Evolutionary conservation across 2,329 filamentous ascomycete species (phyloP).

Genomic region (Paramyrothecium sp.): DNA sequence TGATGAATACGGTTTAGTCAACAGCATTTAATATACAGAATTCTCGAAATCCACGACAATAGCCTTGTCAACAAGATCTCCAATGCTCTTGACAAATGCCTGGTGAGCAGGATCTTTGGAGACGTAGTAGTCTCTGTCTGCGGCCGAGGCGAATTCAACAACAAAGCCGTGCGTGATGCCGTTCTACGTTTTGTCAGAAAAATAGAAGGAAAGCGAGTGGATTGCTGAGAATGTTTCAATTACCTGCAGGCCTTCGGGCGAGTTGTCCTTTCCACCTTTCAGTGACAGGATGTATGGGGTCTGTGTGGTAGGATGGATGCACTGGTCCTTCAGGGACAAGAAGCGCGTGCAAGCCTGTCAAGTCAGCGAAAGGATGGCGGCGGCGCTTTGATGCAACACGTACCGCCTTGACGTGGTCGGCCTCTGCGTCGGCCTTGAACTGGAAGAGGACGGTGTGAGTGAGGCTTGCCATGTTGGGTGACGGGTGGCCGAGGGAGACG

Average conservation of each 20-base stretch:
- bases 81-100: conserved; percentile 53
- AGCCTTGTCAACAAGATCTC: conserved; percentile 47
- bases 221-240: background rate
- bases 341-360: conserved; percentile 27
- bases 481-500: too few relatives aligned
- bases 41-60: conserved; percentile 60
- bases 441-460: conserved; percentile 69
- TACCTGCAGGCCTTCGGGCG: conserved; percentile 60
- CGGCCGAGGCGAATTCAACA: conserved; percentile 59
- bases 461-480: conserved; percentile 25
- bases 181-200: conserved; percentile 34
- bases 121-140: conserved; percentile 69
- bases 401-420: conserved; percentile 56
- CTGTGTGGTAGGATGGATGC: conserved; percentile 58
- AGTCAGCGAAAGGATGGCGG: background rate
- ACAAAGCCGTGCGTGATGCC: conserved; percentile 70
- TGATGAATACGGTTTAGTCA: too few relatives aligned
- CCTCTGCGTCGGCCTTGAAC: conserved; percentile 52
- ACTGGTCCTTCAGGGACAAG: conserved; percentile 54
- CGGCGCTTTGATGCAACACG: conserved; percentile 14
- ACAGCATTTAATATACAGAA: conserved; percentile 35
- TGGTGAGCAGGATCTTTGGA: conserved; percentile 62
- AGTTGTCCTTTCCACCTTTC: conserved; percentile 61
- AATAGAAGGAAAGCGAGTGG: too few relatives aligned
- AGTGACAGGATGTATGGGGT: conserved; percentile 59